phyloP scores from a whole-genome alignment of 768 basidiomycete genomes.

The Rhodotorula babjevae region DNA sequence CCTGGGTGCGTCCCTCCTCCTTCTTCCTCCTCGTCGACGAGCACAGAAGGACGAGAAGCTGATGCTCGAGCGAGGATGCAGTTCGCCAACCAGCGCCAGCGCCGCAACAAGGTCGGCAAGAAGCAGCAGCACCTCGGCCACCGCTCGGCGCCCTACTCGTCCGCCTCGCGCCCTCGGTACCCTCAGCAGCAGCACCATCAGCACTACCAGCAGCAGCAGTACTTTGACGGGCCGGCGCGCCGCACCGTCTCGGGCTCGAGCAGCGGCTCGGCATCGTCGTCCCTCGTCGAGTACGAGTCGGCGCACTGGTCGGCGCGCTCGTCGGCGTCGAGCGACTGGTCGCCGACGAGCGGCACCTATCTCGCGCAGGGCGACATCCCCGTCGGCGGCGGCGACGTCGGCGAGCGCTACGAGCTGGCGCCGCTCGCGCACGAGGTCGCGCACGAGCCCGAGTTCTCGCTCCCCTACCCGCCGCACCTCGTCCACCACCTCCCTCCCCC shows the following conservation, averaged over 20 bases:
- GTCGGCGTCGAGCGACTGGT: neutral
- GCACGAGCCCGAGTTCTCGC: neutral
- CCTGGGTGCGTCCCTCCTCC: constrained; percentile 7
- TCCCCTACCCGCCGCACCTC: neutral
- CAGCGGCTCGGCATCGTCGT: neutral
- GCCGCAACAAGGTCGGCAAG: neutral
- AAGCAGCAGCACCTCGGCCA: too few species aligned
- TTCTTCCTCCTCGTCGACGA: neutral
- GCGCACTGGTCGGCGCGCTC: neutral
- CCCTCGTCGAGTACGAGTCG: constrained; percentile 5
- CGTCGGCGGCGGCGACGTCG: neutral
- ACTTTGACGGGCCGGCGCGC: neutral
- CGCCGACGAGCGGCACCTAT: neutral
- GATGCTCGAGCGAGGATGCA: neutral
- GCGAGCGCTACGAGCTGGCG: too few species aligned
- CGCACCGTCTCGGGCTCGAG: constrained; percentile 24
- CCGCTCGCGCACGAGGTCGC: neutral
- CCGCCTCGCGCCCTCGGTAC: neutral
- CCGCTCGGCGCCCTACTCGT: constrained; percentile 14
- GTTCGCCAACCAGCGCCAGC: constrained; percentile 32
- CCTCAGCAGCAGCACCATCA: neutral
- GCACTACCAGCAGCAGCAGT: neutral
- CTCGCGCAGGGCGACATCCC: neutral
- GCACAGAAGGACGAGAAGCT: neutral
- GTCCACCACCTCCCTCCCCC: too few species aligned